These are phyloP conservation scores for Heritiera fomes DNA, from an alignment of 345 rosid species.

Conservation along the genomic window DNA sequence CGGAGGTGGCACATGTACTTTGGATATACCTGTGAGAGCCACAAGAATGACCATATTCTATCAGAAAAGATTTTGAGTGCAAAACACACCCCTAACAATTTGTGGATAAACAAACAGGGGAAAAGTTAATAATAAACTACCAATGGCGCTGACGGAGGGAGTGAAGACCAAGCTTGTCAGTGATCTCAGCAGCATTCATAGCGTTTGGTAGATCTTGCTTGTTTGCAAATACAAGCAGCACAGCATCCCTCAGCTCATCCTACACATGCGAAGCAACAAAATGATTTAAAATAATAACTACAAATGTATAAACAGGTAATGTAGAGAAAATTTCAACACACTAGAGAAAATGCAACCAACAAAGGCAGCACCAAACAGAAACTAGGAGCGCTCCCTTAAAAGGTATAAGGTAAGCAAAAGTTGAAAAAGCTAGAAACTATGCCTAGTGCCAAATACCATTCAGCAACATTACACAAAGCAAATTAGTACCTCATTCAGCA, in stretches of 20 bases:
- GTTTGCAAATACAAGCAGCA: conserved; percentile 78
- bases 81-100: background rate
- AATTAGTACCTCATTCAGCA: conserved; percentile 68
- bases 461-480: background rate
- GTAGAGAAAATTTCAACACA: background rate
- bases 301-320: background rate
- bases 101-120: background rate
- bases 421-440: too few relatives aligned
- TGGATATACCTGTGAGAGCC: conserved; percentile 68
- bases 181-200: conserved; percentile 80
- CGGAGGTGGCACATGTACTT: conserved; percentile 78
- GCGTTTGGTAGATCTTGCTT: conserved; percentile 90
- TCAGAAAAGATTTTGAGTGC: background rate
- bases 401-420: background rate
- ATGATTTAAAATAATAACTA: background rate
- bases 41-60: background rate
- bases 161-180: conserved; percentile 80
- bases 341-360: background rate
- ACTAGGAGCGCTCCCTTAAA: background rate
- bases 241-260: conserved; percentile 93
- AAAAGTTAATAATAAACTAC: conserved; percentile 29
- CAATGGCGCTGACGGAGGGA: conserved; percentile 84
- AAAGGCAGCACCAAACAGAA: background rate
- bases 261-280: conserved; percentile 14
- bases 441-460: background rate